These are phyloP conservation scores for Gossypium australe DNA, from an alignment of 345 rosid genomes.

Conservation along the genomic window DNA sequence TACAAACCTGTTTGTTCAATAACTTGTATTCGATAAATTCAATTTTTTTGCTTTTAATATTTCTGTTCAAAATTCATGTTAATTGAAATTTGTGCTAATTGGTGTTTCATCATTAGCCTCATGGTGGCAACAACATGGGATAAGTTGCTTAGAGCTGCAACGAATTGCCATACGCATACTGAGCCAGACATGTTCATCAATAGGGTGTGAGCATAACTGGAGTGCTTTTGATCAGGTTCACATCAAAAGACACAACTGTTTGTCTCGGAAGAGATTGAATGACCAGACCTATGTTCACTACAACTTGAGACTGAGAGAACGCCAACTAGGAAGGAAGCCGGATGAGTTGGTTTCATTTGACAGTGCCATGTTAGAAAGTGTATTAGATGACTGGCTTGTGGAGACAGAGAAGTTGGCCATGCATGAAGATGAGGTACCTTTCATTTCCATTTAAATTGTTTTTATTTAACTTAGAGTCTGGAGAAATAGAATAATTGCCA, in stretches of 20 bases:
- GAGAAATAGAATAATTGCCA: neutral
- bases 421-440: constrained; percentile 62
- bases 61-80: neutral
- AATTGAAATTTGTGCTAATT: constrained; percentile 5
- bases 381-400: constrained; percentile 64
- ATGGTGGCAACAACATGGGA: constrained; percentile 90
- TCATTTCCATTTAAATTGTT: neutral
- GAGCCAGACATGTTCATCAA: constrained; percentile 79
- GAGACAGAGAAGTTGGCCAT: constrained; percentile 35
- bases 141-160: constrained; percentile 80
- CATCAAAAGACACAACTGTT: constrained; percentile 46
- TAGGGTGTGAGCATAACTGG: constrained; percentile 75
- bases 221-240: constrained; percentile 58
- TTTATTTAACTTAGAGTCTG: neutral
- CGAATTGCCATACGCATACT: constrained; percentile 75
- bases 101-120: constrained; percentile 36
- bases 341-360: constrained; percentile 44
- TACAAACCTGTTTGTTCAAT: constrained; percentile 3
- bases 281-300: constrained; percentile 71
- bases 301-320: constrained; percentile 64
- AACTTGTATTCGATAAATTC: neutral
- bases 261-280: constrained; percentile 48
- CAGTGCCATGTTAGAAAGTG: constrained; percentile 40
- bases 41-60: neutral
- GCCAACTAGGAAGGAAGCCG: constrained; percentile 32